Evolutionary conservation across 1,284 basidiomycete species (phyloP), one percentile per base, ranked within the genome.

Genomic region (Ceratobasidium sp.): DNA sequence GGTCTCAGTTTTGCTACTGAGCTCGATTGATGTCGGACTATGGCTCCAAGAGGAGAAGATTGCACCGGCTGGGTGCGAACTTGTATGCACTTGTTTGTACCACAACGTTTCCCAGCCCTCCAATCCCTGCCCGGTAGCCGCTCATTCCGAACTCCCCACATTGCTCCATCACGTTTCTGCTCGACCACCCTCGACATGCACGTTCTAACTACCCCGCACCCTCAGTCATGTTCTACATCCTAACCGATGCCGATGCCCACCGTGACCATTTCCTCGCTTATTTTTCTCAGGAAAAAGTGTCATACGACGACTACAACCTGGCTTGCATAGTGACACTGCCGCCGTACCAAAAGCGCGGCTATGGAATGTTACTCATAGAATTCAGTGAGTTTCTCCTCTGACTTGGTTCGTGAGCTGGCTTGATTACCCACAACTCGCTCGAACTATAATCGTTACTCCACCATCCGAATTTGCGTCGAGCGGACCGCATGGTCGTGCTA

Each of bases 201-300:
- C n/a, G 66, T 5, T 67, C 62, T 68, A 22, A 46, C 52, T 66
- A 34, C 51, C 71, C 46, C 57, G n/a, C 78, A 94, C 70, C 44
- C 59, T n/a, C 78, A 94, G 93, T 99, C 83, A 84, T 94, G 69
- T 99, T 97, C 85, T 99, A 99, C 83, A 90, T 99, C 79, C 84
- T 98, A 32, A 98, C 97, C 7, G 96, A 98, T 78, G 93, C 92
- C 0, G 90, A 91, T 75, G 90, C 92, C 11, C 89, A 90, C 80
- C 87, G 88, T 84, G 92, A 97, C 82, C 92, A 95, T 80, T 92
- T 95, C 62, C 86, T 98, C 22, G 97, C 95, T 0, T 99, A 96
- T 86, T 99, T 99, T 85, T 98, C 96, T 37, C 99, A 97, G 94
- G 97, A 99, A 85, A 99, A 99, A 83, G 82, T 93, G 29, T 97